These are phyloP conservation scores for Russula sp. DNA, from an alignment of 768 basidiomycete genomes.

Conservation along the genomic window DNA sequence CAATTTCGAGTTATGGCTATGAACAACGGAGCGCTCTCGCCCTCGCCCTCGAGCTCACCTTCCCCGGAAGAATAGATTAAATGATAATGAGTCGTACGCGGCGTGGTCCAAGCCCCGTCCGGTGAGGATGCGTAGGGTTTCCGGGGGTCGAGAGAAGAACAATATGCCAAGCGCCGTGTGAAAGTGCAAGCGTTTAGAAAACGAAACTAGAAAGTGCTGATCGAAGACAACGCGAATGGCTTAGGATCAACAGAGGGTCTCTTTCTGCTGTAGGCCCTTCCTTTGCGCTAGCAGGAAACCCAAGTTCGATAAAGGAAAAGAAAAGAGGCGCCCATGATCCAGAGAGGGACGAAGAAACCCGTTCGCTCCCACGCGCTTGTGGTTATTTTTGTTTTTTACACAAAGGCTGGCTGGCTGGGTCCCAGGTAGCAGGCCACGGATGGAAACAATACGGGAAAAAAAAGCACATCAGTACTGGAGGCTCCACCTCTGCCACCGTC, in stretches of 20 bases:
- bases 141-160: not conserved
- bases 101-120: not conserved
- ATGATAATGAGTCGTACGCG: not conserved
- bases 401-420: not conserved
- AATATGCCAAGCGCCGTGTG: not conserved
- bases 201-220: conserved; percentile 3
- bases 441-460: not conserved
- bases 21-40: conserved; percentile 18
- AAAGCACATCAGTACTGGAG: not conserved
- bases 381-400: not conserved
- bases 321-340: too few relatives aligned
- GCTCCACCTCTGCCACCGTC: not conserved
- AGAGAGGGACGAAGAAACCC: too few relatives aligned
- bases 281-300: too few relatives aligned
- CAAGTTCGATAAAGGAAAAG: too few relatives aligned
- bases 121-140: not conserved
- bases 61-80: not conserved
- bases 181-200: not conserved
- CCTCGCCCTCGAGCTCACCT: not conserved
- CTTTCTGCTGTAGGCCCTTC: not conserved
- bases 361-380: too few relatives aligned
- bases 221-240: not conserved
- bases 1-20: not conserved
- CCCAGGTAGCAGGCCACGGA: not conserved
- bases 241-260: not conserved